Conservation (phyloP, 1,139 yeast genomes). For the Yamadazyma dendronema region DNA sequence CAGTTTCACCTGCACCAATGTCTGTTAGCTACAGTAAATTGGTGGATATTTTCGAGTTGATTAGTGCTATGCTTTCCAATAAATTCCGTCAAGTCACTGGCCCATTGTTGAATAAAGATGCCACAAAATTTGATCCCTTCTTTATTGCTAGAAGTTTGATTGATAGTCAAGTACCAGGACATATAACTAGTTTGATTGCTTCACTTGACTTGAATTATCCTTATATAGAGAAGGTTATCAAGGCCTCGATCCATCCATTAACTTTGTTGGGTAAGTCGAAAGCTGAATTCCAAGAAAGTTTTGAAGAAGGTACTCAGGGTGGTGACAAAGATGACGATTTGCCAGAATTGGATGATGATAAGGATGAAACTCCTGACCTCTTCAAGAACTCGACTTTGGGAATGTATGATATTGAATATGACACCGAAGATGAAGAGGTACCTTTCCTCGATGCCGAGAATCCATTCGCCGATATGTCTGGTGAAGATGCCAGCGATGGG, state of each 20-base stretch:
- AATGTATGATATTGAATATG: conserved; percentile 86
- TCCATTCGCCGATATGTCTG: conserved; percentile 31
- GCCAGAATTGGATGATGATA: conserved; percentile 50
- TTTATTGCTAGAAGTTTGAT: conserved; percentile 61
- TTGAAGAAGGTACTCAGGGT: conserved; percentile 46
- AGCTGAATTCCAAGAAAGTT: conserved; percentile 54
- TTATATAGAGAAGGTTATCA: conserved; percentile 55
- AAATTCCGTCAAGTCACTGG: conserved; percentile 45
- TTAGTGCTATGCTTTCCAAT: conserved; percentile 40
- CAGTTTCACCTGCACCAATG: conserved; percentile 20
- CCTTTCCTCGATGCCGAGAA: conserved; percentile 33
- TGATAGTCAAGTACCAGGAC: conserved; percentile 62
- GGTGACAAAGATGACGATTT: conserved; percentile 25
- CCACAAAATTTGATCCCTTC: conserved; percentile 56
- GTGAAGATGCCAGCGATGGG: conserved; percentile 30
- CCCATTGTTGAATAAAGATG: conserved; percentile 44
- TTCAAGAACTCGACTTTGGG: conserved; percentile 88
- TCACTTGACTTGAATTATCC: conserved; percentile 74
- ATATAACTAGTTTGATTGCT: conserved; percentile 57
- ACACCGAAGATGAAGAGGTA: conserved; percentile 50
- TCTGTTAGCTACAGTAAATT: conserved; percentile 51
- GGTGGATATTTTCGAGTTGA: conserved; percentile 55
- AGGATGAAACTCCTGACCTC: conserved; percentile 80
- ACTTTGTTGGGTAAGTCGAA: conserved; percentile 62
- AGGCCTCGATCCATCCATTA: conserved; percentile 58